phyloP scores from a whole-genome alignment of 345 rosid genomes.

The Erodium maritimum region DNA sequence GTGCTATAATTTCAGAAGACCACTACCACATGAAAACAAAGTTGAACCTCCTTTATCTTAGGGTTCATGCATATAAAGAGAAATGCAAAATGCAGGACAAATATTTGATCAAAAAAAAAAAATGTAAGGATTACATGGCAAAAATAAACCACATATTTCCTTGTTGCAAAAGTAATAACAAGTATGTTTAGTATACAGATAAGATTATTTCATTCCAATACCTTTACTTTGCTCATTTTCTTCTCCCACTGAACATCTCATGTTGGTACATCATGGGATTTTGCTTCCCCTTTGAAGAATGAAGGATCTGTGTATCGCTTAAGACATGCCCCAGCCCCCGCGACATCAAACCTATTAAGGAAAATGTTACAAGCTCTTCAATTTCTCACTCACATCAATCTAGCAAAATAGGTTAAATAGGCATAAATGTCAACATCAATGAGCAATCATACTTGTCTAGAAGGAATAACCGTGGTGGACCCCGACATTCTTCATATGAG shows the following conservation, averaged over 20 bases:
- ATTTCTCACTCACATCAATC: constrained; percentile 8
- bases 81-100: no score
- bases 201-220: constrained; percentile 11
- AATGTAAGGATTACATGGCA: no score
- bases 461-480: constrained; percentile 80
- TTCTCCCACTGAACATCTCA: constrained; percentile 56
- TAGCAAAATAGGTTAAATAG: not conserved
- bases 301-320: constrained; percentile 99
- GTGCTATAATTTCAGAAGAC: no score
- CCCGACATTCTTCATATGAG: constrained; percentile 90
- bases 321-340: constrained; percentile 96
- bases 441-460: constrained; percentile 67
- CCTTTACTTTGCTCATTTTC: constrained; percentile 75
- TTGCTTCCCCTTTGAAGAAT: constrained; percentile 49
- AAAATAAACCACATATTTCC: not conserved
- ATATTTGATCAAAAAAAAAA: no score
- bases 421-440: not conserved
- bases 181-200: not conserved
- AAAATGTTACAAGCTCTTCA: constrained; percentile 7
- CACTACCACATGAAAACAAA: not conserved
- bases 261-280: constrained; percentile 29
- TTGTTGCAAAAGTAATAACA: not conserved
- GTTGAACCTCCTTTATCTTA: not conserved
- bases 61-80: no score
- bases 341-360: constrained; percentile 74